These are phyloP conservation scores for Starmera dryadoides DNA, from an alignment of 805 yeast species.

Conservation along the genomic window DNA sequence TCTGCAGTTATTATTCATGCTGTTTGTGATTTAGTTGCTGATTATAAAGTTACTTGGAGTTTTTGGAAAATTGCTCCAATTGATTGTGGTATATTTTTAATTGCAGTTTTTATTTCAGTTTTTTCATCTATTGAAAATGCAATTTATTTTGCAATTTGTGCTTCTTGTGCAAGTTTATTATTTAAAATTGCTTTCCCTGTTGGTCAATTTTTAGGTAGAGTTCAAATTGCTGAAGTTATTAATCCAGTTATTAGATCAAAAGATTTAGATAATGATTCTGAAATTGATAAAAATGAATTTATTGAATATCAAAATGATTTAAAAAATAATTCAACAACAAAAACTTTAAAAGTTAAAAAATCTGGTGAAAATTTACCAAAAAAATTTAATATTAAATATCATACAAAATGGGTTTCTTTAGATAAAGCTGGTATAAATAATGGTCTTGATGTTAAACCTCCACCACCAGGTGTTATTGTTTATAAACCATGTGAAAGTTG, in stretches of 20 bases:
- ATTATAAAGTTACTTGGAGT: conserved; percentile 57
- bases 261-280: conserved; percentile 5
- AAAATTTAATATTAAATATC: conserved; percentile 29
- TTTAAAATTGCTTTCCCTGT: conserved; percentile 73
- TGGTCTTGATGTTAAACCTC: conserved; percentile 53
- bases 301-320: not conserved
- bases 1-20: conserved; percentile 91
- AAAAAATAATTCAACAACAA: conserved; percentile 5
- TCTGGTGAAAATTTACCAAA: conserved; percentile 8
- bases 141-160: conserved; percentile 83
- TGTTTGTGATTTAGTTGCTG: conserved; percentile 76
- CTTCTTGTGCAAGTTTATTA: conserved; percentile 68
- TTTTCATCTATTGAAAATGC: conserved; percentile 68
- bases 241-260: conserved; percentile 43
- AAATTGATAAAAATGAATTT: conserved; percentile 4
- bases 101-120: conserved; percentile 18
- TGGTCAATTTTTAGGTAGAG: conserved; percentile 77
- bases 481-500: conserved; percentile 78
- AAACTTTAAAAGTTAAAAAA: conserved; percentile 17
- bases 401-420: conserved; percentile 66
- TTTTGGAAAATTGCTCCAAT: conserved; percentile 66
- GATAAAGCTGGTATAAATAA: conserved; percentile 43
- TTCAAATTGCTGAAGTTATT: conserved; percentile 62
- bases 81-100: conserved; percentile 16
- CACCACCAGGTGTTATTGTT: conserved; percentile 88